phyloP scores from a whole-genome alignment of 1,284 basidiomycete genomes.

The Sanguinoderma infundibulare region DNA sequence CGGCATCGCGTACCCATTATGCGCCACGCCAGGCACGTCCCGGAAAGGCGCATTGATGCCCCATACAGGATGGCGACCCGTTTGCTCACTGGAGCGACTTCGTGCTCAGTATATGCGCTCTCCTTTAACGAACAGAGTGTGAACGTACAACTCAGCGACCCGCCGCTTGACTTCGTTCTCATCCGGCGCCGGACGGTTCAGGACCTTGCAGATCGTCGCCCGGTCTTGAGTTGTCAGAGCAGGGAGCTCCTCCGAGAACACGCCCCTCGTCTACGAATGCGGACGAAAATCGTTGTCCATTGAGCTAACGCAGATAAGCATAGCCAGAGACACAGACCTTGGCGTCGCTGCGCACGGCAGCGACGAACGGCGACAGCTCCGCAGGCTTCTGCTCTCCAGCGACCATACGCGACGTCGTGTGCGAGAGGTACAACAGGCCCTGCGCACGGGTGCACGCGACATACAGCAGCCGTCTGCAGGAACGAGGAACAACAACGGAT shows the following conservation, averaged over 20 bases:
- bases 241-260: slow-evolving; percentile 22
- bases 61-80: slow-evolving; percentile 18
- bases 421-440: slow-evolving; percentile 69
- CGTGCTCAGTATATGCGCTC: slow-evolving; percentile 1
- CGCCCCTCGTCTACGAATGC: slow-evolving; percentile 14
- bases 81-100: slow-evolving; percentile 5
- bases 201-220: slow-evolving; percentile 34
- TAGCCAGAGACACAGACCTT: slow-evolving; percentile 35
- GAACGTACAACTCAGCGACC: slow-evolving; percentile 51
- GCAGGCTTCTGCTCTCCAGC: slow-evolving; percentile 51
- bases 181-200: slow-evolving; percentile 43
- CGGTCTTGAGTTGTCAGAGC: slow-evolving; percentile 16
- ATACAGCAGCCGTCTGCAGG: slow-evolving; percentile 77
- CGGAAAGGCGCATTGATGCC: slow-evolving; percentile 20
- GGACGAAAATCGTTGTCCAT: not conserved
- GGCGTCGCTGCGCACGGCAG: slow-evolving; percentile 39
- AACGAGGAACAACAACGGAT: not conserved
- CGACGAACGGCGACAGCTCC: slow-evolving; percentile 53
- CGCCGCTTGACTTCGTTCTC: slow-evolving; percentile 46
- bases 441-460: slow-evolving; percentile 93
- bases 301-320: not conserved
- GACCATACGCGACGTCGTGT: slow-evolving; percentile 53
- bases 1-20: slow-evolving; percentile 10
- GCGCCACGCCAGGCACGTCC: not conserved
- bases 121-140: not conserved